These are phyloP conservation scores for Coniella lustricola DNA, from an alignment of 2,329 filamentous ascomycete genomes.

Conservation along the genomic window DNA sequence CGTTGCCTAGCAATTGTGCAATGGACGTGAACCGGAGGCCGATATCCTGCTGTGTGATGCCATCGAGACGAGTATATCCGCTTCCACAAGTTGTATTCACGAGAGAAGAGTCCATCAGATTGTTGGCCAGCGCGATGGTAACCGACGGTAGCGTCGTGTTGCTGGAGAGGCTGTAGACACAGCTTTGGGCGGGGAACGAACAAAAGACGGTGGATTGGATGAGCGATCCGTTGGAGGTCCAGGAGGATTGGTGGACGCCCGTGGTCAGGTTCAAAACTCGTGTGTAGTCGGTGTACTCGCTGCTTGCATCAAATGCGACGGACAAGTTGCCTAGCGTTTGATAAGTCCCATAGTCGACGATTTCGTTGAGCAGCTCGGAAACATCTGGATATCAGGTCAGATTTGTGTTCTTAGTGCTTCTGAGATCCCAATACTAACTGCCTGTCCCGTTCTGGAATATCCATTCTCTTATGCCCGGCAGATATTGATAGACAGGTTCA, in stretches of 20 bases:
- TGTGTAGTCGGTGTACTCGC: slow-evolving; percentile 28
- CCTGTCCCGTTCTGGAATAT: slow-evolving; percentile 44
- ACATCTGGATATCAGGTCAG: slow-evolving; percentile 23
- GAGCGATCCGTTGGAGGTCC: slow-evolving; percentile 25
- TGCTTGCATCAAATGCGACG: slow-evolving; percentile 28
- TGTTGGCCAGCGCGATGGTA: slow-evolving; percentile 35
- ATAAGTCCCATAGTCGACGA: slow-evolving; percentile 37
- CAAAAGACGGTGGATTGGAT: slow-evolving; percentile 36
- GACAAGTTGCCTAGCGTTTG: slow-evolving; percentile 40
- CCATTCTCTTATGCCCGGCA: slow-evolving; percentile 36
- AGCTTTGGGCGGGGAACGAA: slow-evolving; percentile 33
- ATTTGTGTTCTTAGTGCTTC: no score
- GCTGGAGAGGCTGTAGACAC: slow-evolving; percentile 18
- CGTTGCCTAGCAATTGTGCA: slow-evolving; percentile 23
- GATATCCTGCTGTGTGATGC: slow-evolving; percentile 33
- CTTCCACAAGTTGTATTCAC: slow-evolving; percentile 27
- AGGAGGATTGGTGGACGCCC: slow-evolving; percentile 31
- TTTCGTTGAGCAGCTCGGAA: slow-evolving; percentile 30
- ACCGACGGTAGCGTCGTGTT: slow-evolving; percentile 30
- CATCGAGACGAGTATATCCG: slow-evolving; percentile 26
- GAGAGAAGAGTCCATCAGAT: slow-evolving; percentile 15
- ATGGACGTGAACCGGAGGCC: slow-evolving; percentile 38
- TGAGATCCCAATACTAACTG: slow-evolving; percentile 22
- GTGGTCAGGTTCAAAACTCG: slow-evolving; percentile 36
- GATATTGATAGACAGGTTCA: slow-evolving; percentile 24